A percentile compares a stretch with the other conserved stretches of the same genome.
Evolutionary conservation across 2,329 filamentous ascomycete species (phyloP).

Genomic region (Drechslerella dactyloides): DNA sequence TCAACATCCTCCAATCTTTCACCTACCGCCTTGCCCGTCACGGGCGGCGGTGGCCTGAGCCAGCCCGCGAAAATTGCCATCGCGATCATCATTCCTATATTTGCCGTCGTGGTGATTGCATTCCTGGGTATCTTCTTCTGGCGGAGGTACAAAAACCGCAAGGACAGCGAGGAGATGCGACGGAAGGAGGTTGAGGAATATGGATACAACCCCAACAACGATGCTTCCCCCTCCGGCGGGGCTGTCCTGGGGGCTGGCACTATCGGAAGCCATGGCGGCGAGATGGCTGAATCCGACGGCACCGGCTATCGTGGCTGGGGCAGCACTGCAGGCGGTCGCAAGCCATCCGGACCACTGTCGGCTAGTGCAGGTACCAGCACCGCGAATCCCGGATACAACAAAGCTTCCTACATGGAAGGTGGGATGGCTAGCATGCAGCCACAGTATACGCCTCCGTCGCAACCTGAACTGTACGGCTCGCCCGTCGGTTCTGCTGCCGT

Average conservation of each 20-base stretch:
- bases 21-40: slow-evolving; percentile 50
- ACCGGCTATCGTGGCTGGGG: slow-evolving; percentile 95
- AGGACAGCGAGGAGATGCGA: slow-evolving; percentile 82
- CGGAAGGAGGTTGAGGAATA: slow-evolving; percentile 98
- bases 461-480: slow-evolving; percentile 42
- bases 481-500: slow-evolving; percentile 13
- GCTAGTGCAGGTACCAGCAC: slow-evolving; percentile 63
- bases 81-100: slow-evolving; percentile 91
- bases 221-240: slow-evolving; percentile 65
- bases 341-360: slow-evolving; percentile 77
- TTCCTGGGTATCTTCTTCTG: slow-evolving; percentile 80
- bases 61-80: slow-evolving; percentile 80
- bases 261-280: slow-evolving; percentile 65
- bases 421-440: slow-evolving; percentile 16
- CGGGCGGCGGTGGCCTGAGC: slow-evolving; percentile 62
- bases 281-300: slow-evolving; percentile 78
- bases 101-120: slow-evolving; percentile 80
- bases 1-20: slow-evolving; percentile 53
- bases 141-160: slow-evolving; percentile 84
- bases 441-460: slow-evolving; percentile 18
- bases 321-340: slow-evolving; percentile 75
- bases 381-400: slow-evolving; percentile 18
- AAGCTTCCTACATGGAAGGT: slow-evolving; percentile 17
- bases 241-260: slow-evolving; percentile 60
- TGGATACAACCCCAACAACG: slow-evolving; percentile 95